Percentiles rank a stretch among this genome's conserved stretches.
Evolutionary conservation across 1,139 yeast species (phyloP).

Genomic region (Saccharomyces hybrid): DNA sequence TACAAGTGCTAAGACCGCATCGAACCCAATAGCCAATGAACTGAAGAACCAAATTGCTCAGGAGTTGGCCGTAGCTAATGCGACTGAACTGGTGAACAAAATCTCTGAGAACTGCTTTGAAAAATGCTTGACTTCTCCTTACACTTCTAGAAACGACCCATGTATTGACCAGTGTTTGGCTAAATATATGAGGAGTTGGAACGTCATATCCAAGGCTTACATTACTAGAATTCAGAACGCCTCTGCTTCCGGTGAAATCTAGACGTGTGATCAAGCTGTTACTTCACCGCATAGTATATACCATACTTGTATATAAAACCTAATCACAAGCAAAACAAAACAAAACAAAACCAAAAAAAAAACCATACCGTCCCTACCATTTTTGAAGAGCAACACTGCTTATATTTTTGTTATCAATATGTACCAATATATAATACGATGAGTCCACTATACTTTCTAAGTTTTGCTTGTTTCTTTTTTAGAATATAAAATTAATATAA

Average conservation of each 20-base stretch:
- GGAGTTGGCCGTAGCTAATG: slow-evolving; percentile 84
- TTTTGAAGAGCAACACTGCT: too few relatives aligned
- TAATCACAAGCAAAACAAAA: not conserved
- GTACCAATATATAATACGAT: not conserved
- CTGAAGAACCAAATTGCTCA: slow-evolving; percentile 67
- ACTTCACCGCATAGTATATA: not conserved
- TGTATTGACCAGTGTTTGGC: slow-evolving; percentile 76
- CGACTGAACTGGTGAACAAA: slow-evolving; percentile 77
- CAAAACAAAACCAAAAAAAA: too few relatives aligned
- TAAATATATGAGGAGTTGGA: slow-evolving; percentile 91
- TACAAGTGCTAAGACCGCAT: slow-evolving; percentile 19
- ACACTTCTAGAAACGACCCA: slow-evolving; percentile 39
- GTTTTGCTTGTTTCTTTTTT: not conserved
- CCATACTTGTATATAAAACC: not conserved
- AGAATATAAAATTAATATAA: not conserved
- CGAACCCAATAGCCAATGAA: slow-evolving; percentile 44
- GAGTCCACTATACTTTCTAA: not conserved
- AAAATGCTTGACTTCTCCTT: slow-evolving; percentile 53
- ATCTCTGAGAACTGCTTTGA: slow-evolving; percentile 86
- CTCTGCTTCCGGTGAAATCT: slow-evolving; percentile 28
- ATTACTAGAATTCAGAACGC: slow-evolving; percentile 63
- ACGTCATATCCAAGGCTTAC: slow-evolving; percentile 68
- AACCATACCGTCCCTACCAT: too few relatives aligned
- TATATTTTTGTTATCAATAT: too few relatives aligned
- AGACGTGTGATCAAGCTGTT: not conserved